Conservation (phyloP, 768 basidiomycete genomes). For the Tricholoma matsutake region DNA sequence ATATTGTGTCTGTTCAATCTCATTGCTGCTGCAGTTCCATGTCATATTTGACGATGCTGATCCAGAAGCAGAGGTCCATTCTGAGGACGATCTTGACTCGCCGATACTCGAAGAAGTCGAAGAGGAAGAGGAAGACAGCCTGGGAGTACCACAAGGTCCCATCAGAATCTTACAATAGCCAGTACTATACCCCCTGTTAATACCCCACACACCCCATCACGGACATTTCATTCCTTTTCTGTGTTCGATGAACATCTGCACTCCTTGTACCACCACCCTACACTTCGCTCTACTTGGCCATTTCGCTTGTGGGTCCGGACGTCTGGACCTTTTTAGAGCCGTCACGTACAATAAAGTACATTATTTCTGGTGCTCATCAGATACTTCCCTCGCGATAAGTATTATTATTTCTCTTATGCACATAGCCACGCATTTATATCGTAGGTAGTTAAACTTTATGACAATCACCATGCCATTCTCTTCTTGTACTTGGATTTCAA, state of each 20-base stretch:
- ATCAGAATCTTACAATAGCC: constrained; percentile 12
- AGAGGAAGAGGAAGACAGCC: constrained; percentile 41
- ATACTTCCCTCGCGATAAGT: constrained; percentile 11
- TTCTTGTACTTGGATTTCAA: background rate
- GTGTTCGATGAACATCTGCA: constrained; percentile 8
- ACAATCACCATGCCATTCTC: background rate
- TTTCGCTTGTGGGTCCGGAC: background rate
- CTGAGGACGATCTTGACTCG: constrained; percentile 62
- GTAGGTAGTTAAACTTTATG: constrained; percentile 7
- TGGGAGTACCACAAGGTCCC: constrained; percentile 12
- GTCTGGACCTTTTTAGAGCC: constrained; percentile 11
- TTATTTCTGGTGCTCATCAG: constrained; percentile 10
- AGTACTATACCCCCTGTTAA: constrained; percentile 19
- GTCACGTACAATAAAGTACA: constrained; percentile 7
- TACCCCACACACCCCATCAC: constrained; percentile 8
- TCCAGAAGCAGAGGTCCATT: constrained; percentile 56
- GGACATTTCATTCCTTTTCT: constrained; percentile 8
- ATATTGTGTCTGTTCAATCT: background rate
- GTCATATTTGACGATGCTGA: constrained; percentile 73
- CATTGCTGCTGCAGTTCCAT: constrained; percentile 41
- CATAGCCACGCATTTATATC: constrained; percentile 10
- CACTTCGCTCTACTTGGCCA: background rate
- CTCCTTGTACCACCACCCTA: constrained; percentile 12
- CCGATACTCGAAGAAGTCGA: constrained; percentile 70
- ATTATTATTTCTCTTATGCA: constrained; percentile 14